Conservation (phyloP, 305 asterid species). For the Salvia sclarea region DNA sequence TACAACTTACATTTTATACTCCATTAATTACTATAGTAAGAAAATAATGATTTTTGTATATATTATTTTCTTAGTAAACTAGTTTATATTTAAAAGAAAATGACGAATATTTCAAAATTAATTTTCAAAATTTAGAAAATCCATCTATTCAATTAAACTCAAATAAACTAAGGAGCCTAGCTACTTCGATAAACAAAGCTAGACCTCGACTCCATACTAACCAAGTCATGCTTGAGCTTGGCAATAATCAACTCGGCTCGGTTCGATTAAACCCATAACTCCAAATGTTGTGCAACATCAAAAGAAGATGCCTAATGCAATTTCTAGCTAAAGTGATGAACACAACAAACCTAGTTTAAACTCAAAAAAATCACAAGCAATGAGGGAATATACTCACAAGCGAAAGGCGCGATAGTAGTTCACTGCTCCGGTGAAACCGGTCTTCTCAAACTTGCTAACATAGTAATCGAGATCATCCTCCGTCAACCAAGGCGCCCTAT, state of each 20-base stretch:
- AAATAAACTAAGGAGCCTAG: neutral
- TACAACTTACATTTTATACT: too few relatives aligned
- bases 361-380: neutral
- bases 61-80: neutral
- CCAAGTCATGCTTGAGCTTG: neutral
- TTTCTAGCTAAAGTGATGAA: neutral
- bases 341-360: neutral
- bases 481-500: conserved; percentile 57
- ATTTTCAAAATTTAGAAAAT: neutral
- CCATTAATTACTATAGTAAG: too few relatives aligned
- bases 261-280: neutral
- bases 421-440: conserved; percentile 66
- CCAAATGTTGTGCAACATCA: neutral
- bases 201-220: neutral
- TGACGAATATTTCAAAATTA: neutral
- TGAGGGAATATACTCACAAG: conserved; percentile 36
- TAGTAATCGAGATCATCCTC: conserved; percentile 63
- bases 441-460: conserved; percentile 41
- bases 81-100: too few relatives aligned
- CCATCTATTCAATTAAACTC: neutral
- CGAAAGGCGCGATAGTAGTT: conserved; percentile 61
- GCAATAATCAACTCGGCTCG: neutral
- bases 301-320: neutral
- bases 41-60: too few relatives aligned
- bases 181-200: neutral